phyloP scores from a whole-genome alignment of 352 stramenopile species.

The Pilasporangium apinafurcum region DNA sequence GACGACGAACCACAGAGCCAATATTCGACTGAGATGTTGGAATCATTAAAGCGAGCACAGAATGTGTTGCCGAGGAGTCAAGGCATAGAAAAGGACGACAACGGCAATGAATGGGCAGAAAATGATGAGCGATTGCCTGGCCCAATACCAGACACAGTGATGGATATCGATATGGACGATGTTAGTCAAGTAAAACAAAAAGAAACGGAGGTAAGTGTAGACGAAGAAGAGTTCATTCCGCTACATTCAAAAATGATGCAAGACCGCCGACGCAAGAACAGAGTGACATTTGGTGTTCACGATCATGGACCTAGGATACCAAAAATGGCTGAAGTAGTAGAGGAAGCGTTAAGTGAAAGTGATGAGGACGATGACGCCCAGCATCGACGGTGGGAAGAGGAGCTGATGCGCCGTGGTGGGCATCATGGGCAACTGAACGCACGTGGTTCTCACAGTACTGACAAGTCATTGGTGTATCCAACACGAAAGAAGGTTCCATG shows the following conservation, averaged over 20 bases:
- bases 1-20: constrained; percentile 8
- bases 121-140: too few relatives aligned
- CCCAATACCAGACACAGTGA: background rate
- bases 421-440: constrained; percentile 19
- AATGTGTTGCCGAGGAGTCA: constrained; percentile 35
- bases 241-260: constrained; percentile 40
- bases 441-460: background rate
- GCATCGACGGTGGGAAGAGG: constrained; percentile 60
- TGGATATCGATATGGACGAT: constrained; percentile 13
- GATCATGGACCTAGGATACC: constrained; percentile 11
- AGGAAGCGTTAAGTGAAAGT: constrained; percentile 18
- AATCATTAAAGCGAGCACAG: constrained; percentile 52
- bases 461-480: constrained; percentile 27
- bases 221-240: constrained; percentile 63
- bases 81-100: background rate
- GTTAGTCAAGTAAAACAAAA: constrained; percentile 12
- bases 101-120: background rate
- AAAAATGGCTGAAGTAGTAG: constrained; percentile 39
- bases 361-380: constrained; percentile 26
- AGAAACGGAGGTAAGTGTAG: constrained; percentile 8
- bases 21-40: constrained; percentile 61
- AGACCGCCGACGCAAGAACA: constrained; percentile 29
- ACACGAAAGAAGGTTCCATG: constrained; percentile 37
- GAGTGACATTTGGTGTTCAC: constrained; percentile 60
- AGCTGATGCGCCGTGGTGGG: constrained; percentile 68